Evolutionary conservation across 2,329 filamentous ascomycete genomes (phyloP).

Genomic region (Aspergillus brasiliensis): DNA sequence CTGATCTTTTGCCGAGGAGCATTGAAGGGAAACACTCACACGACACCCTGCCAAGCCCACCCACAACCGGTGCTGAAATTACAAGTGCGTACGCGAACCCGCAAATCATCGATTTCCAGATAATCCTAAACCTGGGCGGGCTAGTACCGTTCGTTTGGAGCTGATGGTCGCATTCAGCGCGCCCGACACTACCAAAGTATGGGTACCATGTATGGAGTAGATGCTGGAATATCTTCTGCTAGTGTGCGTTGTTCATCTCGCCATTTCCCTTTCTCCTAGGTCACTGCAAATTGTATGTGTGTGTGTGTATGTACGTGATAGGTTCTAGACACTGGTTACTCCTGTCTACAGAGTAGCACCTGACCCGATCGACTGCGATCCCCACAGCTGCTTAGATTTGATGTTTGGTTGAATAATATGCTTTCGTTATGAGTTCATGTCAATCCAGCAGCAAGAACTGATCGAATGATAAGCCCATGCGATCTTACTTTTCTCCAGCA

Average conservation of each 20-base stretch:
- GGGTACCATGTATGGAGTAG: not conserved
- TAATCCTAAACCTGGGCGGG: not conserved
- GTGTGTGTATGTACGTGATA: no score
- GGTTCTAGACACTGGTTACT: not conserved
- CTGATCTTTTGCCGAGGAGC: not conserved
- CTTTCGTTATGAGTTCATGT: not conserved
- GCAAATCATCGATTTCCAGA: slow-evolving; percentile 2
- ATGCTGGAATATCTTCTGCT: not conserved
- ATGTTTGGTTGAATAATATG: not conserved
- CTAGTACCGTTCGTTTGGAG: not conserved
- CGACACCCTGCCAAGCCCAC: slow-evolving; percentile 16
- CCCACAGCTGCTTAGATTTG: not conserved
- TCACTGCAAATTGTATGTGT: no score
- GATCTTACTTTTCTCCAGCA: not conserved
- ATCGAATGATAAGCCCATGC: not conserved
- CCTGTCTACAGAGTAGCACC: not conserved
- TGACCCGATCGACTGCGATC: not conserved
- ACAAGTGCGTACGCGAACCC: slow-evolving; percentile 1
- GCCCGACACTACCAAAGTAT: not conserved
- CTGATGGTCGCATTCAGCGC: not conserved
- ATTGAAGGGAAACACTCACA: slow-evolving; percentile 9
- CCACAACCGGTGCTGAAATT: slow-evolving; percentile 5
- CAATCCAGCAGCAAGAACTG: not conserved
- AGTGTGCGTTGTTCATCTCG: not conserved
- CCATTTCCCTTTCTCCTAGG: not conserved